Base-by-base conservation (phyloP, 108 stramenopile species). In the Cyclotella baltica region DNA sequence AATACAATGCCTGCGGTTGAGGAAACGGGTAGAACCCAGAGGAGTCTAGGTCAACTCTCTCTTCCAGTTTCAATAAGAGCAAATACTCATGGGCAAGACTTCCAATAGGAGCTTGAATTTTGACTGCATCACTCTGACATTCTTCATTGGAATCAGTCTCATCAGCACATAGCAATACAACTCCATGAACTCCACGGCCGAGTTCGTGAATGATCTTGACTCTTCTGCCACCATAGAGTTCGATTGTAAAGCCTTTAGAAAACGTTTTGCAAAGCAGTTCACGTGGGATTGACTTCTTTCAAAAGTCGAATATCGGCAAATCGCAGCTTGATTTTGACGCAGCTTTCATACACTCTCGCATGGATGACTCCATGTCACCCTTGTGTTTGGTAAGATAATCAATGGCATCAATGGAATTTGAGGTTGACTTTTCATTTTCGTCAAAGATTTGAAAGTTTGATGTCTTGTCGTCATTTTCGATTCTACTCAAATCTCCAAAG, bases 141-240 rank as follows among this genome's bases (percentile, higher is more conserved):
- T 13, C 29, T 38, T 78, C 79, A 68, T 78, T 64, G 20, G 19
- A 62, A 20, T 46, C 28, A 20, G 47, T 28, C 15, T 61, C 59
- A 57, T 70, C 56, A 40, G 59, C 63, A 30, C 82, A 71, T 1
- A 95, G 81, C 16, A 86, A 58, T 19, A 95, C 91, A 53, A 88
- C 82, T 28, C 93, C 93, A 81, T 83, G 87, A 2, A 87, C 79
- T 59, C 93, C 93, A 48, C 87, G 59, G 10, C 93, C 93, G n/a
- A 95, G 80, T 62, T 92, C 89, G 55, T 83, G 65, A n/a, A 67
- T 65, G 28, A 94, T 67, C 11, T 65, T 77, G 25, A 80, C 85
- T 31, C 58, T 56, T 34, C 79, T 83, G 16, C 89, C 79, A 30
- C 83, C 83, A 29, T 25, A 64, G 37, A 91, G 52, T 22, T 61